phyloP scores from a whole-genome alignment of 768 basidiomycete genomes.

The Tephrocybe sp. region DNA sequence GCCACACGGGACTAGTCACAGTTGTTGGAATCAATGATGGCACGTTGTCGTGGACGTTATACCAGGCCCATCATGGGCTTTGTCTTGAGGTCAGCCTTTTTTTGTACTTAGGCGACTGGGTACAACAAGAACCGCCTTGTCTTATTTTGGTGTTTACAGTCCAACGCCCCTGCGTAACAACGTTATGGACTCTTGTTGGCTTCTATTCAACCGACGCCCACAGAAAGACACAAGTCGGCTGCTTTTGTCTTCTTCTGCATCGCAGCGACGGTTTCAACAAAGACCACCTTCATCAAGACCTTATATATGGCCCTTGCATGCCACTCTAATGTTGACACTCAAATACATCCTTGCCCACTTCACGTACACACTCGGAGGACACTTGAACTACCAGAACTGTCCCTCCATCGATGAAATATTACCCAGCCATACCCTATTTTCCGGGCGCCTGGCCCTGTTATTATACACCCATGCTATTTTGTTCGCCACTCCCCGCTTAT shows the following conservation, averaged over 20 bases:
- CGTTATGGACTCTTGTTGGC: not conserved
- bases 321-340: not conserved
- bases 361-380: not conserved
- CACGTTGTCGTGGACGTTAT: too few relatives aligned
- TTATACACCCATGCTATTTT: too few relatives aligned
- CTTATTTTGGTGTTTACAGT: not conserved
- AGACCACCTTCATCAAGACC: not conserved
- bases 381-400: not conserved
- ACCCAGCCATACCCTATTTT: not conserved
- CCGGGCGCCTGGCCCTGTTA: not conserved
- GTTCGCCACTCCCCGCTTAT: too few relatives aligned
- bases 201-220: not conserved
- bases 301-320: not conserved
- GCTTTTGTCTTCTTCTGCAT: constrained; percentile 11
- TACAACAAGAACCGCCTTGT: constrained; percentile 20
- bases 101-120: constrained; percentile 8
- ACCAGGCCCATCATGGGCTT: too few relatives aligned
- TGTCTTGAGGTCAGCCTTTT: too few relatives aligned
- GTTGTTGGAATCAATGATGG: too few relatives aligned
- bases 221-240: not conserved
- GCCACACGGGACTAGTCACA: too few relatives aligned
- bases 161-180: not conserved
- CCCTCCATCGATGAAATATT: not conserved
- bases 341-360: not conserved
- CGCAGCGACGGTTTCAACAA: constrained; percentile 8